These are phyloP conservation scores for Marasmius sp. DNA, from an alignment of 1,284 basidiomycete genomes.

Conservation along the genomic window DNA sequence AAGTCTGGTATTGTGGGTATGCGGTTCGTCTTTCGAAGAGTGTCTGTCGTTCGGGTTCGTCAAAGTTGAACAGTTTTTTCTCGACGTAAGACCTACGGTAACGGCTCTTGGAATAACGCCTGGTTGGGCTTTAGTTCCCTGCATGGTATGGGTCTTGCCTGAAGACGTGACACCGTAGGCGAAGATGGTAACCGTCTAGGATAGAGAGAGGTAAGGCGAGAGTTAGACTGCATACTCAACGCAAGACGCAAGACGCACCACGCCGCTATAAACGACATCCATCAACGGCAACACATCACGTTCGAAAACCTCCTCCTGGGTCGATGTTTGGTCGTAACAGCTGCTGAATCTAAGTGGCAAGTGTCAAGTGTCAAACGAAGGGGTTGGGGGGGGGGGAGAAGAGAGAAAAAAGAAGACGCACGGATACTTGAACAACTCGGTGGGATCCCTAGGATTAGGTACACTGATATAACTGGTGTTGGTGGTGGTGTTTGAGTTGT, in stretches of 20 bases:
- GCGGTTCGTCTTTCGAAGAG: constrained; percentile 47
- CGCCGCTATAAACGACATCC: constrained; percentile 66
- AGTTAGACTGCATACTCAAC: neutral
- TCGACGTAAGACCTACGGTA: constrained; percentile 40
- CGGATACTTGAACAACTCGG: constrained; percentile 73
- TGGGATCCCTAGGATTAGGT: constrained; percentile 61
- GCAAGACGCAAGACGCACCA: constrained; percentile 56
- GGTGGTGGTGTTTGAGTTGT: constrained; percentile 18
- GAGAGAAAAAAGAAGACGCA: constrained; percentile 31
- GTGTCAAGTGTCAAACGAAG: neutral
- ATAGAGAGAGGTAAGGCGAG: neutral
- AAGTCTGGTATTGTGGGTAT: constrained; percentile 36
- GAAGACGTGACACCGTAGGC: constrained; percentile 83
- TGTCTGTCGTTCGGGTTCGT: constrained; percentile 35
- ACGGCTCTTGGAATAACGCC: constrained; percentile 82
- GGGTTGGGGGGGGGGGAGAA: neutral
- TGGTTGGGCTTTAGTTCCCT: constrained; percentile 64
- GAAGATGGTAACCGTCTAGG: constrained; percentile 75
- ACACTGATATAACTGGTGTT: constrained; percentile 49
- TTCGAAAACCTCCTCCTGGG: constrained; percentile 69
- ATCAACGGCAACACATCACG: constrained; percentile 71
- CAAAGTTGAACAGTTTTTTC: too few species aligned
- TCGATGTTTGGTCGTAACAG: constrained; percentile 64
- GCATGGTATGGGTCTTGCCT: constrained; percentile 86
- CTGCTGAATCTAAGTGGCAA: constrained; percentile 54